Conservation (phyloP, 208 protist species). For the Acanthamoeba polyphaga region DNA sequence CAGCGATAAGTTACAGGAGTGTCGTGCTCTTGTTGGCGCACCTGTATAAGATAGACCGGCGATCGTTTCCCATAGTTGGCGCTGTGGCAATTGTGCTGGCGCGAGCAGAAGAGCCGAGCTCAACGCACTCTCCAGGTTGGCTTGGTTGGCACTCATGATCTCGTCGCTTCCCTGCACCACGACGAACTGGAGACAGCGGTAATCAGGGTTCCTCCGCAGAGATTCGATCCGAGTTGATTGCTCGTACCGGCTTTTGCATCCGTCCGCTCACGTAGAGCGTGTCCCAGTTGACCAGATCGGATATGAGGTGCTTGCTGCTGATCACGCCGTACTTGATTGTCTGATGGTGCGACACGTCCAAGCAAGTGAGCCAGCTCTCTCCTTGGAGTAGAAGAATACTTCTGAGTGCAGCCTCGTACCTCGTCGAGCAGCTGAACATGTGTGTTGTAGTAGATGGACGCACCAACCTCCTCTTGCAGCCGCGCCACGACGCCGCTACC, state of each 20-base stretch:
- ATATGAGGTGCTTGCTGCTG: conserved; percentile 46
- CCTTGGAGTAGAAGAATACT: neutral
- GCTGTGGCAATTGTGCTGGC: neutral
- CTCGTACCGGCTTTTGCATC: conserved; percentile 32
- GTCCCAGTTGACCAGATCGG: conserved; percentile 39
- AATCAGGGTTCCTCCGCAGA: neutral
- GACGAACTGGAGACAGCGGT: neutral
- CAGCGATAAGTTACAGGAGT: neutral
- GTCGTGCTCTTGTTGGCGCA: neutral
- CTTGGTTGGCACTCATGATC: conserved; percentile 25
- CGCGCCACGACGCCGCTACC: neutral
- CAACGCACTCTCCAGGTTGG: conserved; percentile 41
- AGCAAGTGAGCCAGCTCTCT: no score
- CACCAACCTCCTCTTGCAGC: conserved; percentile 31
- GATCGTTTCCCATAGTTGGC: conserved; percentile 48
- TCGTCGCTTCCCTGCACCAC: conserved; percentile 40
- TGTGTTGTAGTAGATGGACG: conserved; percentile 69
- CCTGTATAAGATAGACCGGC: conserved; percentile 57
- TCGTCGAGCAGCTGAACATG: conserved; percentile 38
- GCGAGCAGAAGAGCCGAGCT: conserved; percentile 32
- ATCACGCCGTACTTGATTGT: conserved; percentile 67
- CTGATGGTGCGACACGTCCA: neutral
- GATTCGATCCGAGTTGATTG: neutral
- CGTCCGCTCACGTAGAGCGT: conserved; percentile 61
- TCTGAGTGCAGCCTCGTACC: neutral